Evolutionary conservation across 768 basidiomycete genomes (phyloP).

Genomic region (Boletus vinaceobasis): DNA sequence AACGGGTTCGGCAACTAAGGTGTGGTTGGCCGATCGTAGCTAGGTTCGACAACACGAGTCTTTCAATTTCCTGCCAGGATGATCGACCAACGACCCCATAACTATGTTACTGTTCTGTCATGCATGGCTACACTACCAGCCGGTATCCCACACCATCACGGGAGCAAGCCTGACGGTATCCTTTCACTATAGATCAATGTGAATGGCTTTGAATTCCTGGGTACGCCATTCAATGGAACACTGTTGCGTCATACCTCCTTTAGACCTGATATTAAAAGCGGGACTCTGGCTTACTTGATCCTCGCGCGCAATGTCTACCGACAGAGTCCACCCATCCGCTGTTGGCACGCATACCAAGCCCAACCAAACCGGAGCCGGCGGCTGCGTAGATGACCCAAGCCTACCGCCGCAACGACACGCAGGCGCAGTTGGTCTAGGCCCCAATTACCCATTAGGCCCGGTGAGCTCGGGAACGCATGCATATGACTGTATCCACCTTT

Average conservation of each 20-base stretch:
- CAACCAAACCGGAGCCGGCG: not conserved
- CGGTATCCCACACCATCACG: too few species aligned
- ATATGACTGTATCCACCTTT: not conserved
- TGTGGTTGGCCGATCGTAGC: too few species aligned
- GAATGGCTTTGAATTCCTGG: too few species aligned
- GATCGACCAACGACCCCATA: too few species aligned
- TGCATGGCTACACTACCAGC: too few species aligned
- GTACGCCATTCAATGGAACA: not conserved
- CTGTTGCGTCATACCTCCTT: not conserved
- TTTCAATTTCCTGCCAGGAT: too few species aligned
- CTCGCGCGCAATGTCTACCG: conserved; percentile 9
- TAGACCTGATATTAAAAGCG: not conserved
- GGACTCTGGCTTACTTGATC: not conserved
- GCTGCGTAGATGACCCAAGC: conserved; percentile 10
- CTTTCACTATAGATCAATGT: too few species aligned
- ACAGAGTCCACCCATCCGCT: conserved; percentile 19
- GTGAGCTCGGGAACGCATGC: conserved; percentile 17
- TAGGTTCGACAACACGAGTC: too few species aligned
- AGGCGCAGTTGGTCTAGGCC: conserved; percentile 41
- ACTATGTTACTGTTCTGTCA: too few species aligned
- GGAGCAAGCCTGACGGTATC: too few species aligned
- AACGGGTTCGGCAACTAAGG: too few species aligned
- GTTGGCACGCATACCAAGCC: conserved; percentile 12
- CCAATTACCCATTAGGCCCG: conserved; percentile 30
- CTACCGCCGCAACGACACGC: conserved; percentile 42